Evolutionary conservation across 2,329 filamentous ascomycete species (phyloP).

Genomic region (Botrytis hyacinthi): DNA sequence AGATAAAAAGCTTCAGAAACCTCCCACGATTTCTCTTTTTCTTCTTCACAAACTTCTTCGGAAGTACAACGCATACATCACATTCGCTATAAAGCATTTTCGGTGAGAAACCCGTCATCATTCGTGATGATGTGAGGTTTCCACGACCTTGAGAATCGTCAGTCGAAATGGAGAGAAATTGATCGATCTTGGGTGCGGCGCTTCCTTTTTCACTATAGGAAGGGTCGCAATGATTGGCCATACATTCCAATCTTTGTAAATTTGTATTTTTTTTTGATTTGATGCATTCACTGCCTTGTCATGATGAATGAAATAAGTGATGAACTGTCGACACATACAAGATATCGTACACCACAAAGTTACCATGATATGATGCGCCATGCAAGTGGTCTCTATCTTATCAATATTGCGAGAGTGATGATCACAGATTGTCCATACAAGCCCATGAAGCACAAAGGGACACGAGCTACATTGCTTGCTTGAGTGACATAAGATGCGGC

Average conservation of each 20-base stretch:
- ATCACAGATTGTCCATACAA: not conserved
- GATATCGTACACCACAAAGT: not conserved
- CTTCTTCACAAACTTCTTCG: conserved; percentile 23
- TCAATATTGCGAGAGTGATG: not conserved
- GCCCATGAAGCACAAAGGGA: not conserved
- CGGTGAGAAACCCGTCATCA: conserved; percentile 25
- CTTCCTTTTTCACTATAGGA: conserved; percentile 23
- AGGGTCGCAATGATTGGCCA: conserved; percentile 26
- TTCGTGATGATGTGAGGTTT: conserved; percentile 24
- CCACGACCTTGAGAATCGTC: conserved; percentile 28
- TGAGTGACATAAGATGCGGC: not conserved
- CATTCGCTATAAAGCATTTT: conserved; percentile 27
- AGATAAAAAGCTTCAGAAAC: conserved; percentile 1
- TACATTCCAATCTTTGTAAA: conserved; percentile 23
- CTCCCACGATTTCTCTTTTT: not conserved
- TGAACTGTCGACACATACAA: not conserved
- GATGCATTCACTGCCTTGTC: not conserved
- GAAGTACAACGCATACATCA: conserved; percentile 26
- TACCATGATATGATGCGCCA: not conserved
- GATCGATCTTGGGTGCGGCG: conserved; percentile 27
- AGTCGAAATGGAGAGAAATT: conserved; percentile 25
- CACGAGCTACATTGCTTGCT: not conserved
- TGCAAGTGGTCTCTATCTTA: not conserved
- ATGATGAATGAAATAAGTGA: not conserved
- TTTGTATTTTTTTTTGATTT: not conserved